These are phyloP conservation scores for Helminthosporium solani DNA, from an alignment of 2,329 filamentous ascomycete genomes.

Conservation along the genomic window DNA sequence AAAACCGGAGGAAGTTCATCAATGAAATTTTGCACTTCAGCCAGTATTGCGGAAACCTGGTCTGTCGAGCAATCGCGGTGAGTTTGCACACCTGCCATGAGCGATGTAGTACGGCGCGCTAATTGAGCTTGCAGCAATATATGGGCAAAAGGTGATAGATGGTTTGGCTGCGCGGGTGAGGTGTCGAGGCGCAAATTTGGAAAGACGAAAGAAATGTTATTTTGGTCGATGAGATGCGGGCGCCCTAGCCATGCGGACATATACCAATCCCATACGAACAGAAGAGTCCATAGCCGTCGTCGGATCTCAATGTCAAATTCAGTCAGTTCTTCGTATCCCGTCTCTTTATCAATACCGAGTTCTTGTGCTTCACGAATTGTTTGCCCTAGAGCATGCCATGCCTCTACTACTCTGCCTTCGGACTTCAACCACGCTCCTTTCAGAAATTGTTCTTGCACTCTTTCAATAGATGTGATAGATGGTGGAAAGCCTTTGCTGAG, in stretches of 20 bases:
- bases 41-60: constrained; percentile 28
- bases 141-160: constrained; percentile 48
- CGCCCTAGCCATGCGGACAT: constrained; percentile 49
- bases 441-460: constrained; percentile 54
- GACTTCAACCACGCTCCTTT: constrained; percentile 51
- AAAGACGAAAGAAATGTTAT: constrained; percentile 41
- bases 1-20: constrained; percentile 47
- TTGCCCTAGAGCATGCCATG: constrained; percentile 50
- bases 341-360: constrained; percentile 47
- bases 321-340: constrained; percentile 35
- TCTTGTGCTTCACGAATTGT: constrained; percentile 53
- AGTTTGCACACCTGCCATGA: constrained; percentile 21
- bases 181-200: constrained; percentile 45
- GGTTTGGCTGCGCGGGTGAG: constrained; percentile 33
- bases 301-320: constrained; percentile 53
- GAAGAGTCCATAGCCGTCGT: constrained; percentile 49
- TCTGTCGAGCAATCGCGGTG: constrained; percentile 19
- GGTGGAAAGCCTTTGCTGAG: constrained; percentile 47
- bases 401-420: constrained; percentile 50
- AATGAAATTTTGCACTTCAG: constrained; percentile 48
- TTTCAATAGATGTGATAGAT: constrained; percentile 47
- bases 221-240: constrained; percentile 48
- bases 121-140: constrained; percentile 47
- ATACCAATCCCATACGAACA: constrained; percentile 53
- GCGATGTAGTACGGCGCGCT: constrained; percentile 29